Percentiles rank a stretch among this genome's conserved stretches.
Evolutionary conservation across 352 stramenopile species (phyloP).

Genomic region (Phytophthora fragariae): DNA sequence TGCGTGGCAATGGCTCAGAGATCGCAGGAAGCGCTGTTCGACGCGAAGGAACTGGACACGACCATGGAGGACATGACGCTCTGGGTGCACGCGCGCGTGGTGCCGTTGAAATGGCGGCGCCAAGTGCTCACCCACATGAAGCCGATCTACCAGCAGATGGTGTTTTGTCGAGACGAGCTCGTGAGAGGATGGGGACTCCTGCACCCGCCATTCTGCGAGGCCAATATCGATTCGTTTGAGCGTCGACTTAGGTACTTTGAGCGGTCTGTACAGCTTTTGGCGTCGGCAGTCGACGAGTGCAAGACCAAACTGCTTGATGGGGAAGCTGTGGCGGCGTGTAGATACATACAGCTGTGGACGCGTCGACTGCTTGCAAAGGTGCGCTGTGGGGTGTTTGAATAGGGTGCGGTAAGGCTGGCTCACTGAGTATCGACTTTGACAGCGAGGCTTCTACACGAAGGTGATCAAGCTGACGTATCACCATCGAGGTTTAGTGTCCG

Average conservation of each 20-base stretch:
- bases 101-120: slow-evolving; percentile 50
- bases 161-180: slow-evolving; percentile 44
- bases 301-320: slow-evolving; percentile 37
- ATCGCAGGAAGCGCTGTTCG: slow-evolving; percentile 45
- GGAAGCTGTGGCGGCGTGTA: slow-evolving; percentile 44
- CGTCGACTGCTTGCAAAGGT: slow-evolving; percentile 50
- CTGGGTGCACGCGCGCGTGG: slow-evolving; percentile 49
- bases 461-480: slow-evolving; percentile 48
- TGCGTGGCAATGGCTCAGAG: slow-evolving; percentile 44
- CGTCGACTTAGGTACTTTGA: slow-evolving; percentile 47
- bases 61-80: slow-evolving; percentile 45
- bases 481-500: slow-evolving; percentile 59
- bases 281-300: slow-evolving; percentile 41
- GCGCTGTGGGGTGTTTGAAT: neutral
- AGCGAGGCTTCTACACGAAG: slow-evolving; percentile 70
- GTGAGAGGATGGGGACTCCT: slow-evolving; percentile 48
- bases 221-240: slow-evolving; percentile 53
- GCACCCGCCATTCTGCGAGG: slow-evolving; percentile 50
- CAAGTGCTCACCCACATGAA: slow-evolving; percentile 50
- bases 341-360: slow-evolving; percentile 61
- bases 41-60: slow-evolving; percentile 46
- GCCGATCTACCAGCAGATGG: slow-evolving; percentile 46
- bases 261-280: slow-evolving; percentile 32
- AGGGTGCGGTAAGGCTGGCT: neutral
- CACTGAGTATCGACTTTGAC: neutral